These are phyloP conservation scores for Acanthamoeba triangularis DNA, from an alignment of 208 protist species.

Conservation along the genomic window DNA sequence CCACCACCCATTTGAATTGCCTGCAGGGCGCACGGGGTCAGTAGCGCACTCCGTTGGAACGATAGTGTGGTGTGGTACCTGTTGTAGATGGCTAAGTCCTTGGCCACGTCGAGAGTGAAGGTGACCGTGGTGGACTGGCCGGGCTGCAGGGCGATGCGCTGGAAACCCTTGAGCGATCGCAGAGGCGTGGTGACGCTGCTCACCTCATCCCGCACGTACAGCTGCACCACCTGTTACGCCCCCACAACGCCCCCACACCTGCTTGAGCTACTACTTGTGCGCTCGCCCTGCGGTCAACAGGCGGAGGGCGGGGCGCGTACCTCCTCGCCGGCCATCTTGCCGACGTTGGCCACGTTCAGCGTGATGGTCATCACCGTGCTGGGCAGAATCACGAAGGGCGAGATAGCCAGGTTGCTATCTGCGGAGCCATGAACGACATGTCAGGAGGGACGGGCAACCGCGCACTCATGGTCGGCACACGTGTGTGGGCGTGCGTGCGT, in stretches of 20 bases:
- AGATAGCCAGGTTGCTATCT: neutral
- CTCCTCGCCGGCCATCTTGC: constrained; percentile 6
- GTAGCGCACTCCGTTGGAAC: too few relatives aligned
- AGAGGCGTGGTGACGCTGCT: constrained; percentile 30
- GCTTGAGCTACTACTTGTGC: too few relatives aligned
- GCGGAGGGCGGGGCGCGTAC: neutral
- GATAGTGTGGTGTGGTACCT: neutral
- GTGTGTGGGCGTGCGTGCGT: too few relatives aligned
- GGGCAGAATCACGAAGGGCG: neutral
- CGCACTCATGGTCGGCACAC: too few relatives aligned
- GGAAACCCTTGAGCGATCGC: neutral
- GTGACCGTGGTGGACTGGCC: neutral
- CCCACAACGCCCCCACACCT: neutral
- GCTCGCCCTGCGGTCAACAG: too few relatives aligned
- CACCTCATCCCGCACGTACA: constrained; percentile 35
- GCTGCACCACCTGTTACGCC: neutral
- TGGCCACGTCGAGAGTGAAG: neutral
- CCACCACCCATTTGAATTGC: constrained; percentile 11
- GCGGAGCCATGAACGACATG: too few relatives aligned
- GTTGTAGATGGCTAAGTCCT: neutral
- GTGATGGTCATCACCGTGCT: neutral
- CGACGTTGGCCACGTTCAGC: neutral
- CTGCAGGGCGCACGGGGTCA: too few relatives aligned
- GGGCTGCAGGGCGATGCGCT: neutral
- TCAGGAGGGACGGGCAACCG: too few relatives aligned